Evolutionary conservation across 108 stramenopile genomes (phyloP), one percentile per base, ranked within the genome.

Genomic region (Chaetoceros tenuissimus): DNA sequence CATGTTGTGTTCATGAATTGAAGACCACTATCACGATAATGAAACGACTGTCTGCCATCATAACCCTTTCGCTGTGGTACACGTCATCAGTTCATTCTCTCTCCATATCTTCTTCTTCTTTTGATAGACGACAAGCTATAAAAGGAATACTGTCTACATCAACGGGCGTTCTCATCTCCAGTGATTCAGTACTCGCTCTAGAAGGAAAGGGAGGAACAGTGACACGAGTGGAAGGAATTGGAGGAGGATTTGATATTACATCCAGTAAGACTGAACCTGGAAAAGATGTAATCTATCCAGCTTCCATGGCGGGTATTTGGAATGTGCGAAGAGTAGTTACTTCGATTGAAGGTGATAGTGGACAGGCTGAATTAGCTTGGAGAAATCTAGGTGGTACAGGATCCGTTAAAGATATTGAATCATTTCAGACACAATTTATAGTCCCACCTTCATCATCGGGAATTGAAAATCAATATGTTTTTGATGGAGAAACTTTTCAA

Each of bases 201-300:
- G 28, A 58, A 51, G 21, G 57, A 28, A 52, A 28, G 31, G 50
- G 47, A 16, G 50, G 46, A 8, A 22, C 31, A 20, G 28, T 52
- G 23, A 29, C 30, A 3, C 31, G 70, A 55, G 45, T 66, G 28
- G 74, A 76, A 46, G 81, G 66, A 31, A 51, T 82, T n/a, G 81
- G 81, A 10, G 68, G 72, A 40, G 81, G 81, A 17, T 78, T 75
- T 25, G 81, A 82, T 56, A 48, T 82, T 2, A 59, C 69, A 10
- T 63, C 72, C 25, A 73, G 51, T 1, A 51, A 40, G 0, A 30
- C 31, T 0, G 22, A 24, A 0, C 26, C 66, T 3, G 19, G 53
- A 8, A 29, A 49, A 21, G 81, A 82, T 34, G 75, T 67, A 0
- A 58, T 66, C 23, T 82, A 74, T 58, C 77, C 81, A 3, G 50